These are phyloP conservation scores for Nigrospora oryzae DNA, from an alignment of 2,329 filamentous ascomycete genomes.

Conservation along the genomic window DNA sequence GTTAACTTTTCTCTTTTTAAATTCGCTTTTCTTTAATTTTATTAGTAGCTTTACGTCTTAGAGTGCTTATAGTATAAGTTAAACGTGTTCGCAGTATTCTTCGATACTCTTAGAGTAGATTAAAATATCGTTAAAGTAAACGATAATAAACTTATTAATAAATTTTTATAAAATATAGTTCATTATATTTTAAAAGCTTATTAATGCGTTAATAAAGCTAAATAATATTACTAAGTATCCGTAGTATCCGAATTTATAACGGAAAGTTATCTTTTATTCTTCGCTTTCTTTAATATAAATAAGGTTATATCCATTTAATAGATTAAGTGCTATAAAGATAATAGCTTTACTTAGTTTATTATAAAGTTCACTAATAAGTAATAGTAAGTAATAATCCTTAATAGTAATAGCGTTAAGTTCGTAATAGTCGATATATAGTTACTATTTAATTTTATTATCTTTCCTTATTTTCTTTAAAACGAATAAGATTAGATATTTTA, in stretches of 20 bases:
- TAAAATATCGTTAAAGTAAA: slow-evolving; percentile 12
- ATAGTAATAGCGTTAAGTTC: slow-evolving; percentile 14
- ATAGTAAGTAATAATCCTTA: slow-evolving; percentile 14
- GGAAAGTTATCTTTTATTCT: slow-evolving; percentile 21
- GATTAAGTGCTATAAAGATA: slow-evolving; percentile 6
- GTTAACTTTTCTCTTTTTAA: slow-evolving; percentile 15
- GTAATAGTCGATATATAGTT: slow-evolving; percentile 15
- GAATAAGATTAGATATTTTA: slow-evolving; percentile 6
- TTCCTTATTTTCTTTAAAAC: slow-evolving; percentile 8
- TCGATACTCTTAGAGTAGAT: slow-evolving; percentile 15
- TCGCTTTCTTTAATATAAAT: slow-evolving; percentile 14
- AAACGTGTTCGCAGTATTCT: slow-evolving; percentile 14
- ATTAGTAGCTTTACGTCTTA: slow-evolving; percentile 3
- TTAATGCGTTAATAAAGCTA: slow-evolving; percentile 10
- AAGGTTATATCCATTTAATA: slow-evolving; percentile 8
- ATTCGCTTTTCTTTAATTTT: slow-evolving; percentile 19
- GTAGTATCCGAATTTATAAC: slow-evolving; percentile 13
- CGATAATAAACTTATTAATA: slow-evolving; percentile 3
- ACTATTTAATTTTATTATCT: neutral
- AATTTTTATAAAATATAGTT: slow-evolving; percentile 3
- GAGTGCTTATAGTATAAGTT: slow-evolving; percentile 8
- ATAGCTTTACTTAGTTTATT: slow-evolving; percentile 7
- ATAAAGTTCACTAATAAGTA: slow-evolving; percentile 11
- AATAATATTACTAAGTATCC: slow-evolving; percentile 22
- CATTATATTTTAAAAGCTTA: slow-evolving; percentile 6